These are phyloP conservation scores for Ogataea polymorpha DNA, from an alignment of 805 yeast genomes.

Conservation along the genomic window DNA sequence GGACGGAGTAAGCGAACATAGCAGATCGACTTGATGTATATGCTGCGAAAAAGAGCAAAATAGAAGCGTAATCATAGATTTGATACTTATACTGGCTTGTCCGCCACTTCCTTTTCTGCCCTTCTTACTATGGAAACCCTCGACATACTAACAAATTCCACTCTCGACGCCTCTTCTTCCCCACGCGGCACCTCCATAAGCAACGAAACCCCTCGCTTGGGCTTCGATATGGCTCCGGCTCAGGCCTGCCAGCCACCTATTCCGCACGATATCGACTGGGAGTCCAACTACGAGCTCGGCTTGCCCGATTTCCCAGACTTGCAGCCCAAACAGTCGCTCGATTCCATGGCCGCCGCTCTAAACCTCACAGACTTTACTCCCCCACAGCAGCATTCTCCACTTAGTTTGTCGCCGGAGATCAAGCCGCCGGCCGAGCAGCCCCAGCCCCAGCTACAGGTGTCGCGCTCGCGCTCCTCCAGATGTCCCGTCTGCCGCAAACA, in stretches of 20 bases:
- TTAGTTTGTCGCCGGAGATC: slow-evolving; percentile 1
- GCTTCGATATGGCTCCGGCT: slow-evolving; percentile 22
- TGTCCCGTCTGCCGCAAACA: slow-evolving; percentile 53
- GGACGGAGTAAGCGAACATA: background rate
- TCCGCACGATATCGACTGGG: background rate
- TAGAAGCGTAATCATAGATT: slow-evolving; percentile 4
- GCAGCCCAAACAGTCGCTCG: background rate
- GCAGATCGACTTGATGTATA: background rate
- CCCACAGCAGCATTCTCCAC: slow-evolving; percentile 1
- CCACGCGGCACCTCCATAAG: background rate
- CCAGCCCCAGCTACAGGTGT: background rate
- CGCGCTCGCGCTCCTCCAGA: slow-evolving; percentile 14
- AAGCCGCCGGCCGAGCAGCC: background rate
- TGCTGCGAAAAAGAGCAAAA: slow-evolving; percentile 4
- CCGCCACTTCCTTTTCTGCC: background rate
- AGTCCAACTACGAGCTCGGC: slow-evolving; percentile 1
- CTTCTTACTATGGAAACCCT: slow-evolving; percentile 3
- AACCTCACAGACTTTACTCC: background rate
- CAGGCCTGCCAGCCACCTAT: slow-evolving; percentile 25
- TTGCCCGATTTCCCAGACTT: background rate
- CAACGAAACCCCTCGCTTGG: slow-evolving; percentile 8
- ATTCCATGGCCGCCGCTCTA: background rate
- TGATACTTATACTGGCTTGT: slow-evolving; percentile 1
- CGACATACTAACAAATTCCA: background rate
- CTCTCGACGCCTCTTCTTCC: background rate